Evolutionary conservation across 306 rosid genomes (phyloP).

Genomic region (Ormosia emarginata): DNA sequence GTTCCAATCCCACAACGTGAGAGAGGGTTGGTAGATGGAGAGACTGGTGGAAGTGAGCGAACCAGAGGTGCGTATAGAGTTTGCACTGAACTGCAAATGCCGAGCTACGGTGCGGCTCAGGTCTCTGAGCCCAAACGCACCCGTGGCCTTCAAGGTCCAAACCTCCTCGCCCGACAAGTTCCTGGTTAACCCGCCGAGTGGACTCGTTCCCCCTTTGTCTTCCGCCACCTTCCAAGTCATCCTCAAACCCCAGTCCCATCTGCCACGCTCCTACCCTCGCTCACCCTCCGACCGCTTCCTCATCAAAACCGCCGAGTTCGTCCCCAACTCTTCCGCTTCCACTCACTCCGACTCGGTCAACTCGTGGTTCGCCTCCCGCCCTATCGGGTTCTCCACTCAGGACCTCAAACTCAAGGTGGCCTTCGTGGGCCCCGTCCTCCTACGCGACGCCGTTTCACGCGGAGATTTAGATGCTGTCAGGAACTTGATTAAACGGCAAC

Average conservation of each 20-base stretch:
- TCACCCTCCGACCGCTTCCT: constrained; percentile 74
- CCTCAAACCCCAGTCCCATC: constrained; percentile 67
- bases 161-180: constrained; percentile 75
- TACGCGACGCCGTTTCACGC: constrained; percentile 42
- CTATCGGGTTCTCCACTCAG: constrained; percentile 11
- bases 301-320: constrained; percentile 42
- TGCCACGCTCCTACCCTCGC: constrained; percentile 64
- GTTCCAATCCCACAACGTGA: background rate
- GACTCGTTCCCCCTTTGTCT: constrained; percentile 56
- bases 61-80: constrained; percentile 63
- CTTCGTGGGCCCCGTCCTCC: constrained; percentile 58
- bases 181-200: constrained; percentile 73
- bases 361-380: constrained; percentile 41
- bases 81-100: constrained; percentile 55
- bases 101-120: constrained; percentile 57
- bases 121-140: constrained; percentile 37
- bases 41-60: constrained; percentile 55
- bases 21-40: constrained; percentile 18
- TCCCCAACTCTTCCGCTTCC: constrained; percentile 14
- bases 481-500: constrained; percentile 57
- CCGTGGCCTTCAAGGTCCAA: constrained; percentile 72
- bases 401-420: constrained; percentile 61
- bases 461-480: constrained; percentile 50
- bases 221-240: constrained; percentile 62
- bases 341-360: constrained; percentile 32